A percentile compares a stretch with the other conserved stretches of the same genome.
phyloP scores from a whole-genome alignment of 768 basidiomycete genomes.

The Suillus hirtellus region DNA sequence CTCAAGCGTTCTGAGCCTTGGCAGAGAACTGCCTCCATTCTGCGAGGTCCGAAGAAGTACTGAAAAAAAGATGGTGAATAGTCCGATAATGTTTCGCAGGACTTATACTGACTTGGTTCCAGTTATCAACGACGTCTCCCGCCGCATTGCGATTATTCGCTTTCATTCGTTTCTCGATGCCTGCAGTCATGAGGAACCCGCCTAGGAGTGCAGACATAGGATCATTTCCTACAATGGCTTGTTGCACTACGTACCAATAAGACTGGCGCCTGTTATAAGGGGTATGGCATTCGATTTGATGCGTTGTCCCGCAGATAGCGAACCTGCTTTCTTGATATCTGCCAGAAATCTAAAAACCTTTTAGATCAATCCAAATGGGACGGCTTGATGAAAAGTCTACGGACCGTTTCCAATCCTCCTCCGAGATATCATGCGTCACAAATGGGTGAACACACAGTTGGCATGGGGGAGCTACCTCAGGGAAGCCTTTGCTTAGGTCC shows the following conservation, averaged over 20 bases:
- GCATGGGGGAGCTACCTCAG: constrained; percentile 42
- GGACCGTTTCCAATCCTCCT: constrained; percentile 52
- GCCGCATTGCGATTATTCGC: constrained; percentile 40
- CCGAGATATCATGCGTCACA: constrained; percentile 45
- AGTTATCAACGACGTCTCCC: constrained; percentile 44
- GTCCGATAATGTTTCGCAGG: neutral
- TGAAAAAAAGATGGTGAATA: constrained; percentile 17
- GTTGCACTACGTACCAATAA: constrained; percentile 21
- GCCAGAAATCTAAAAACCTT: constrained; percentile 37
- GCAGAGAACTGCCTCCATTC: constrained; percentile 43
- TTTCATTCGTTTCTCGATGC: constrained; percentile 29
- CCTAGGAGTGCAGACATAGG: constrained; percentile 13
- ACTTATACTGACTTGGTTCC: constrained; percentile 48
- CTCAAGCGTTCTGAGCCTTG: constrained; percentile 32
- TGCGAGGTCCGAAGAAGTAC: constrained; percentile 51
- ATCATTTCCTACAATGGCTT: neutral
- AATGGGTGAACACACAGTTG: constrained; percentile 48
- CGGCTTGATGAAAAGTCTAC: neutral
- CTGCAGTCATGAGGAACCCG: constrained; percentile 18
- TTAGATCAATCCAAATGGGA: neutral
- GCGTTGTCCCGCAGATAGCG: constrained; percentile 36
- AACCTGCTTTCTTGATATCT: constrained; percentile 36
- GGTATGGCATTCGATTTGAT: constrained; percentile 34
- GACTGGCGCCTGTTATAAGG: constrained; percentile 30
- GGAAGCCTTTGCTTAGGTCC: constrained; percentile 44